A percentile compares a stretch with the other conserved stretches of the same genome.
Conservation (phyloP, 768 basidiomycete species). For the Cytidiella melzeri region DNA sequence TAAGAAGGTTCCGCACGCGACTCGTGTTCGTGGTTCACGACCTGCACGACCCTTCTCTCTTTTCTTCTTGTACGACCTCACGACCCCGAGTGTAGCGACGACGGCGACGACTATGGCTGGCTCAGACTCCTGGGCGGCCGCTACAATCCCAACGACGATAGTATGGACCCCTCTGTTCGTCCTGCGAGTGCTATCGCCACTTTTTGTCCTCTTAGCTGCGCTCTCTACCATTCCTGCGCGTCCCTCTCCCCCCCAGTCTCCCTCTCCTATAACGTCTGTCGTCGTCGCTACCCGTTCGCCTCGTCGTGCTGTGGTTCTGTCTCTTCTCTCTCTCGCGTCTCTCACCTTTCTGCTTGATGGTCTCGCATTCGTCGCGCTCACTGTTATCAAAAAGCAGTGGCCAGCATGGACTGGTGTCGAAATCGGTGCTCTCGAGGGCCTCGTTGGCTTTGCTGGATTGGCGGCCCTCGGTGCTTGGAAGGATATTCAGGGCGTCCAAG, state of each 20-base stretch:
- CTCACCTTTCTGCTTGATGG: constrained; percentile 77
- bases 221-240: constrained; percentile 52
- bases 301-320: constrained; percentile 69
- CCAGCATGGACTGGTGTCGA: constrained; percentile 56
- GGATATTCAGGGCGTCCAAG: constrained; percentile 61
- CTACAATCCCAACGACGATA: constrained; percentile 12
- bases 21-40: constrained; percentile 9
- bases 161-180: constrained; percentile 38
- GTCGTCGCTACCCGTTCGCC: constrained; percentile 69
- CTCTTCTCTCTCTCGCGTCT: constrained; percentile 62
- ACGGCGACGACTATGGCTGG: constrained; percentile 22
- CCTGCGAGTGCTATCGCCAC: constrained; percentile 63
- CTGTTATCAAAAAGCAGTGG: constrained; percentile 65
- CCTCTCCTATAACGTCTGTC: constrained; percentile 71
- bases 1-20: constrained; percentile 15
- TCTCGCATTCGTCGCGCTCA: constrained; percentile 57
- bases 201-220: constrained; percentile 54
- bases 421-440: constrained; percentile 59
- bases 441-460: constrained; percentile 64
- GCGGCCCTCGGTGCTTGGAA: constrained; percentile 77
- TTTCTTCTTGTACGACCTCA: constrained; percentile 19
- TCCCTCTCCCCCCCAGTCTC: constrained; percentile 35
- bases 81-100: constrained; percentile 25
- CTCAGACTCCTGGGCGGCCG: constrained; percentile 8
- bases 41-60: constrained; percentile 19